Evolutionary conservation across 805 yeast genomes (phyloP), one percentile per base, ranked within the genome.

Genomic region (Monosporozyma servazzii): DNA sequence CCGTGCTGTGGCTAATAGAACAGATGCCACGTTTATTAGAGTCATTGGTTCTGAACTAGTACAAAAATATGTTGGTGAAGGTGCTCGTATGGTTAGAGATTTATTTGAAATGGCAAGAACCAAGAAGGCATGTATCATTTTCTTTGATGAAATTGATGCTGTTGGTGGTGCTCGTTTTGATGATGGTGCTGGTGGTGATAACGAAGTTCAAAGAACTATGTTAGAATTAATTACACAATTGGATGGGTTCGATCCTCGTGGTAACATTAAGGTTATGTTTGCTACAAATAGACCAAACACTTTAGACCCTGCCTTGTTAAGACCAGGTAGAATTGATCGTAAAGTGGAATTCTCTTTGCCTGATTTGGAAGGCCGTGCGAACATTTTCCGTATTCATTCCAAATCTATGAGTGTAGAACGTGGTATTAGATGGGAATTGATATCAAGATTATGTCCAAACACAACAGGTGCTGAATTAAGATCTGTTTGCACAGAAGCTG

Each of bases 151-250:
- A 75, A 84, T 93, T 59, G 99, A 93, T 74, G 99, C 99, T 39
- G 88, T 93, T 69, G 99, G 99, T 59, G 99, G 99, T 42, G 98
- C 98, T n/a, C 84, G 99, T 70, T 93, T 93, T 67, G 99, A 93
- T 70, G 99, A 93, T 68, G 98, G 98, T 63, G 98, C 98, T 10
- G 98, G 97, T 61, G 98, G 98, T 65, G 99, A 93, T 71, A 93
- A 91, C 67, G 99, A 93, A 73, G 99, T 93, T 50, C 99, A 93
- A 73, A 81, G 99, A 75, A 93, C 99, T 45, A 93, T 93, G 99
- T 78, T 93, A 79, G 99, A 93, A 71, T 80, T 93, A 62, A 93
- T 93, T 65, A 89, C 98, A 43, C 99, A 93, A 70, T 77, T 93
- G 66, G 99, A 93, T 70, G 99, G 99, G 50, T 93, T 93, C 69